phyloP scores from a whole-genome alignment of 2,329 filamentous ascomycete species.

The Colletotrichum shisoi region DNA sequence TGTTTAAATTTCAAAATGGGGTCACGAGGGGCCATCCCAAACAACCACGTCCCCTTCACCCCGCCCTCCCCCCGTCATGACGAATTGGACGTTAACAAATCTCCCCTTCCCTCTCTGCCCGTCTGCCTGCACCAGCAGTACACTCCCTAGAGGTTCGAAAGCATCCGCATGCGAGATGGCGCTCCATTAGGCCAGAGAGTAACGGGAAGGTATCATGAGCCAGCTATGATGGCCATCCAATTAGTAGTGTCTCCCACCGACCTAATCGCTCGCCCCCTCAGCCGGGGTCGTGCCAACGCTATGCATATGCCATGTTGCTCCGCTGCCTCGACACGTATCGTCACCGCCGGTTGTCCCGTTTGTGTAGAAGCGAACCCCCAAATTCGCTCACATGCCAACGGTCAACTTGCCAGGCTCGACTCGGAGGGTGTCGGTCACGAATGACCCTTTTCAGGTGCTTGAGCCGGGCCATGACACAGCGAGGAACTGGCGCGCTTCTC shows the following conservation, averaged over 20 bases:
- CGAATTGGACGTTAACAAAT: conserved; percentile 24
- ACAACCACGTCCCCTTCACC: conserved; percentile 15
- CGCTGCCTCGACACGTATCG: conserved; percentile 7
- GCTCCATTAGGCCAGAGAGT: conserved; percentile 4
- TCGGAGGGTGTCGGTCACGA: background rate
- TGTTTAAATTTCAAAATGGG: conserved; percentile 25
- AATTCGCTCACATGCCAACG: conserved; percentile 6
- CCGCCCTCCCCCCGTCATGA: background rate
- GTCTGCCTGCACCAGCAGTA: background rate
- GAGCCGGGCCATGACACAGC: conserved; percentile 16
- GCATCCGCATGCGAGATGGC: background rate
- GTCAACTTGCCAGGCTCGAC: conserved; percentile 1
- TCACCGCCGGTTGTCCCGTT: conserved; percentile 26
- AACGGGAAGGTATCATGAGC: conserved; percentile 9
- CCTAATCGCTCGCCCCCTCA: background rate
- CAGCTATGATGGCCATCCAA: background rate
- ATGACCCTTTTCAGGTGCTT: background rate
- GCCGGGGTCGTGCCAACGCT: background rate
- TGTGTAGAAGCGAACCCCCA: conserved; percentile 1
- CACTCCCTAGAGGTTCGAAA: no score
- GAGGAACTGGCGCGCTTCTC: conserved; percentile 20
- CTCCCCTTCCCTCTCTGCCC: background rate
- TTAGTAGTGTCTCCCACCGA: background rate
- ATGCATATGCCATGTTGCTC: conserved; percentile 12
- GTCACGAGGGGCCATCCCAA: conserved; percentile 36